Evolutionary conservation across 2,329 filamentous ascomycete genomes (phyloP).

Genomic region (Aspergillus bombycis): DNA sequence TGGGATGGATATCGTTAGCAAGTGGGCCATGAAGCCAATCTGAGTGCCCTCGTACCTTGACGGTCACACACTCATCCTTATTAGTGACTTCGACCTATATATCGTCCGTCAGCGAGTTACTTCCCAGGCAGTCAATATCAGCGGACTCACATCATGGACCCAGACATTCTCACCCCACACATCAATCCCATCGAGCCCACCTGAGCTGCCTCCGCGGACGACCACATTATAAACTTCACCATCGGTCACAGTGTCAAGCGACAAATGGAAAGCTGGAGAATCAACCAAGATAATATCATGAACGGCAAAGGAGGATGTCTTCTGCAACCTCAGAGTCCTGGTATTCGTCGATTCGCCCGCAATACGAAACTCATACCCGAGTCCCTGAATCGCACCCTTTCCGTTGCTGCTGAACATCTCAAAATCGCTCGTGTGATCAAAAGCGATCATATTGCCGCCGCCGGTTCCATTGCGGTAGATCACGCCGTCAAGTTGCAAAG

Average conservation of each 20-base stretch:
- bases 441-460: slow-evolving; percentile 58
- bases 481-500: slow-evolving; percentile 57
- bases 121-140: too few species aligned
- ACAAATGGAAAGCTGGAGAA: slow-evolving; percentile 55
- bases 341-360: slow-evolving; percentile 23
- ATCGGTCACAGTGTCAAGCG: slow-evolving; percentile 54
- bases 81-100: slow-evolving; percentile 59
- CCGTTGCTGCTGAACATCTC: slow-evolving; percentile 58
- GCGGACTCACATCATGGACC: slow-evolving; percentile 54
- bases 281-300: slow-evolving; percentile 56
- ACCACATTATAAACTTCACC: slow-evolving; percentile 61
- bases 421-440: slow-evolving; percentile 55
- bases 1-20: slow-evolving; percentile 19
- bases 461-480: slow-evolving; percentile 56
- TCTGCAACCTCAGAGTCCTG: slow-evolving; percentile 38
- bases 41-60: slow-evolving; percentile 44
- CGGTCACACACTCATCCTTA: slow-evolving; percentile 64
- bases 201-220: slow-evolving; percentile 55
- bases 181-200: slow-evolving; percentile 61
- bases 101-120: too few species aligned
- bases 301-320: slow-evolving; percentile 53
- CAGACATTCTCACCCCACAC: slow-evolving; percentile 59
- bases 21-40: background rate
- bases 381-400: slow-evolving; percentile 56
- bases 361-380: slow-evolving; percentile 50